Evolutionary conservation across 2,329 filamentous ascomycete species (phyloP).

Genomic region (Phoma sp.): DNA sequence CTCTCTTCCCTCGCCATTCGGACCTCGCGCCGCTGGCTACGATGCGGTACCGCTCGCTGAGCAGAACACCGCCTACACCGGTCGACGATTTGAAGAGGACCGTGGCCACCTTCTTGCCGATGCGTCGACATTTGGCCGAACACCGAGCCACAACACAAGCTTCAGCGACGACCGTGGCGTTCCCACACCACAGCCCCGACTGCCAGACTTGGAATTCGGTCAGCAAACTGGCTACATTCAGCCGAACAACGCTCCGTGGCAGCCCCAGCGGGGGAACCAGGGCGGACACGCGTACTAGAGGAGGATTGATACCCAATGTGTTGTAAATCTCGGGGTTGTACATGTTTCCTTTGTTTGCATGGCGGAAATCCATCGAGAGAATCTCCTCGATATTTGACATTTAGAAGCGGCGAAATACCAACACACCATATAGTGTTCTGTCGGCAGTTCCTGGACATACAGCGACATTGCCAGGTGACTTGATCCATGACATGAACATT

Average conservation of each 20-base stretch:
- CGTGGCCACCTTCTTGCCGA: conserved; percentile 45
- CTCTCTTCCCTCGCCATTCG: conserved; percentile 41
- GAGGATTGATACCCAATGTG: conserved; percentile 17
- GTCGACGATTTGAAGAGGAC: conserved; percentile 35
- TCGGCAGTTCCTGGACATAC: conserved; percentile 19
- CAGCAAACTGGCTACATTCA: conserved; percentile 29
- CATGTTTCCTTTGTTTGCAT: conserved; percentile 20
- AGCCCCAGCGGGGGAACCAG: conserved; percentile 32
- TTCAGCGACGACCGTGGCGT: conserved; percentile 30
- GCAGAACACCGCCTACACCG: conserved; percentile 41
- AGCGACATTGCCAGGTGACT: conserved; percentile 16
- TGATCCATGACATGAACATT: conserved; percentile 20
- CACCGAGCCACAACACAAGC: conserved; percentile 33
- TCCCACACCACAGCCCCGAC: conserved; percentile 36
- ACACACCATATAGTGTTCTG: conserved; percentile 17
- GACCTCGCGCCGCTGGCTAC: conserved; percentile 42
- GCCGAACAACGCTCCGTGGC: conserved; percentile 32
- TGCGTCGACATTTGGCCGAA: conserved; percentile 44
- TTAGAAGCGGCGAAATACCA: conserved; percentile 17
- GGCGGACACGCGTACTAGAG: conserved; percentile 38
- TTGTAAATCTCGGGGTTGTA: conserved; percentile 9
- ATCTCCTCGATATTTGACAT: conserved; percentile 15
- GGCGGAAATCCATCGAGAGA: no score
- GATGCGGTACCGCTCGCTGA: conserved; percentile 48
- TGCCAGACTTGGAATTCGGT: conserved; percentile 41